A percentile compares a stretch with the other conserved stretches of the same genome.
phyloP scores from a whole-genome alignment of 2,329 filamentous ascomycete genomes.

The Colletotrichum lupini region DNA sequence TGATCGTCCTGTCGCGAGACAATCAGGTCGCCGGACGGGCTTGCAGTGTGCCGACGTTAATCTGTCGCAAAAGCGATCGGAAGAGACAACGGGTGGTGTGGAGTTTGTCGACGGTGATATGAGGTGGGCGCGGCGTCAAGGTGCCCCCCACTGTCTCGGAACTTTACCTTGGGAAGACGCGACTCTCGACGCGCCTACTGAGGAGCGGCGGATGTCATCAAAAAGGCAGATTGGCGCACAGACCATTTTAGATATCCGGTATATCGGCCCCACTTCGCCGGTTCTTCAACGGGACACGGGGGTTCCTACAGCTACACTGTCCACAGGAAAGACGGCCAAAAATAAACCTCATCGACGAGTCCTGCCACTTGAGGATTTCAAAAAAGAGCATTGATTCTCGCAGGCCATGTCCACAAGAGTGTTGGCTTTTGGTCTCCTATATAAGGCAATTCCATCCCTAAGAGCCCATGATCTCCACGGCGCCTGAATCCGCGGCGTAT shows the following conservation, averaged over 20 bases:
- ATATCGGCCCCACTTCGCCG: slow-evolving; percentile 16
- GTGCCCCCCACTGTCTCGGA: neutral
- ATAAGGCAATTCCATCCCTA: too few relatives aligned
- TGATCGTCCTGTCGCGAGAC: neutral
- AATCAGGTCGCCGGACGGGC: neutral
- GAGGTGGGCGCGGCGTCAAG: neutral
- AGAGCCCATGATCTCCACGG: too few relatives aligned
- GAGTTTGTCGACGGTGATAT: neutral
- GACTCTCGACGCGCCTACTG: slow-evolving; percentile 9
- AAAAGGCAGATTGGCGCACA: slow-evolving; percentile 5
- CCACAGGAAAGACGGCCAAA: neutral
- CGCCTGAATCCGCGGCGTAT: too few relatives aligned
- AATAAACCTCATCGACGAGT: too few relatives aligned
- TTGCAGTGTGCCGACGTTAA: neutral
- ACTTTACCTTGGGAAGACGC: slow-evolving; percentile 8
- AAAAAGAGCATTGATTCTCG: too few relatives aligned
- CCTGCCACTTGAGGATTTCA: too few relatives aligned
- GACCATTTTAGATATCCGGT: neutral
- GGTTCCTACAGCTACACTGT: neutral
- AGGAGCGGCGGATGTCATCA: slow-evolving; percentile 5
- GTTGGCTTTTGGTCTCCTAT: too few relatives aligned
- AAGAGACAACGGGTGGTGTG: neutral
- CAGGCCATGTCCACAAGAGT: too few relatives aligned
- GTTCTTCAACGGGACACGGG: neutral
- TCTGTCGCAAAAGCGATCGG: neutral